Conservation (phyloP, 202 grass and related monocot genomes). For the Zoysia matrella region DNA sequence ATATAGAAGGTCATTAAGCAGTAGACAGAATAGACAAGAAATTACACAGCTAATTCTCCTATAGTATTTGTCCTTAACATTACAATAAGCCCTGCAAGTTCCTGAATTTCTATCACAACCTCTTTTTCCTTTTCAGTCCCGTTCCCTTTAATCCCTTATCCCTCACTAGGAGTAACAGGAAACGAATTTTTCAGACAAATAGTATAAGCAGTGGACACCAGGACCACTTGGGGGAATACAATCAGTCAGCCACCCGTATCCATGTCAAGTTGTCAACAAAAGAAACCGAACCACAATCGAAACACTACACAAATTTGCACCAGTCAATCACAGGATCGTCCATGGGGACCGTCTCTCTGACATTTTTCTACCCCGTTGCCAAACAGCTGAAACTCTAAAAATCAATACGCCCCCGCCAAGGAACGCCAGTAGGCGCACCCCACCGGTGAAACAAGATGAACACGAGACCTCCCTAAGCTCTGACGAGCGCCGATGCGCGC, state of each 20-base stretch:
- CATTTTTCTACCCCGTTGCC: conserved; percentile 16
- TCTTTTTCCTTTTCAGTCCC: not conserved
- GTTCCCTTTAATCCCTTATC: not conserved
- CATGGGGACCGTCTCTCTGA: not conserved
- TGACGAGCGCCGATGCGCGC: not conserved
- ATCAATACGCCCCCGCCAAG: not conserved
- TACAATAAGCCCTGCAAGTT: too few species aligned
- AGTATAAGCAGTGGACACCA: not conserved
- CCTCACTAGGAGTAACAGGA: not conserved
- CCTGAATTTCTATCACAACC: not conserved
- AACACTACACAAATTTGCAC: not conserved
- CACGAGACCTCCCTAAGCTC: not conserved
- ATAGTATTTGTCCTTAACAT: too few species aligned
- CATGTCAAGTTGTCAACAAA: too few species aligned
- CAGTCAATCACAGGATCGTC: not conserved
- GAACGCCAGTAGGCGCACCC: not conserved
- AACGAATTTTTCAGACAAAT: not conserved
- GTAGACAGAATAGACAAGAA: not conserved
- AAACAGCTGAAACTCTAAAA: not conserved
- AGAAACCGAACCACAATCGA: not conserved
- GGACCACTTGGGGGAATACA: not conserved
- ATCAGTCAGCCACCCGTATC: not conserved
- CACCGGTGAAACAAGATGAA: not conserved
- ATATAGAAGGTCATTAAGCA: not conserved
- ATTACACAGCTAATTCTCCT: conserved; percentile 10